Evolutionary conservation across 345 rosid genomes (phyloP).

Genomic region (Ailanthus altissimus): DNA sequence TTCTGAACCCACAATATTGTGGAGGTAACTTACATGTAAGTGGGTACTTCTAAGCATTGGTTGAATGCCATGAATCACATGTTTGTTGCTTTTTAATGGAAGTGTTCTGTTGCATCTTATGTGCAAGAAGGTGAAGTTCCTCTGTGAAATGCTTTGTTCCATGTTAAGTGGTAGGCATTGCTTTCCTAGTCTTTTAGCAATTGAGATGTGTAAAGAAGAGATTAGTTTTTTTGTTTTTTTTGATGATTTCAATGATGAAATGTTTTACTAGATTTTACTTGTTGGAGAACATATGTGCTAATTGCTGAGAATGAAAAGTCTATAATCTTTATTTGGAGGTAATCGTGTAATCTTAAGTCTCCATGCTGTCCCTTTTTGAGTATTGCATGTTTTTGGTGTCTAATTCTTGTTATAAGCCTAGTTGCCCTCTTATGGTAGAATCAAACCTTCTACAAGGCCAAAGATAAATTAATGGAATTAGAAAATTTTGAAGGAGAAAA

Average conservation of each 20-base stretch:
- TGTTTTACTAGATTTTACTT: neutral
- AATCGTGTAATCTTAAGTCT: neutral
- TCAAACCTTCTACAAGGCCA: neutral
- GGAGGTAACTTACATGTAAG: neutral
- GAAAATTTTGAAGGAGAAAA: neutral
- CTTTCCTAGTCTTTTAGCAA: neutral
- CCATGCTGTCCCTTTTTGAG: neutral
- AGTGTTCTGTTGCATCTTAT: neutral
- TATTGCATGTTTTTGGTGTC: neutral
- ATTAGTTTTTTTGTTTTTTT: neutral
- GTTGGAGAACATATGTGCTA: neutral
- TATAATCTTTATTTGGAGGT: neutral
- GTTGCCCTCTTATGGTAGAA: neutral
- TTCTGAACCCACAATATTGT: neutral
- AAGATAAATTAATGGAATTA: neutral
- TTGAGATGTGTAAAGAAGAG: neutral
- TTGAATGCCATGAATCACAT: neutral
- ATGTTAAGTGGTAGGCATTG: neutral
- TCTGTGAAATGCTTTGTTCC: neutral
- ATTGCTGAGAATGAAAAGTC: neutral
- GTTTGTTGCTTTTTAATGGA: neutral
- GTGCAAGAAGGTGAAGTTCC: neutral
- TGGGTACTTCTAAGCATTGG: neutral
- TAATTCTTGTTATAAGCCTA: neutral
- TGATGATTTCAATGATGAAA: neutral